Percentiles rank a stretch among this genome's conserved stretches.
phyloP scores from a whole-genome alignment of 257 asterid genomes.

The Jacaranda copaia region DNA sequence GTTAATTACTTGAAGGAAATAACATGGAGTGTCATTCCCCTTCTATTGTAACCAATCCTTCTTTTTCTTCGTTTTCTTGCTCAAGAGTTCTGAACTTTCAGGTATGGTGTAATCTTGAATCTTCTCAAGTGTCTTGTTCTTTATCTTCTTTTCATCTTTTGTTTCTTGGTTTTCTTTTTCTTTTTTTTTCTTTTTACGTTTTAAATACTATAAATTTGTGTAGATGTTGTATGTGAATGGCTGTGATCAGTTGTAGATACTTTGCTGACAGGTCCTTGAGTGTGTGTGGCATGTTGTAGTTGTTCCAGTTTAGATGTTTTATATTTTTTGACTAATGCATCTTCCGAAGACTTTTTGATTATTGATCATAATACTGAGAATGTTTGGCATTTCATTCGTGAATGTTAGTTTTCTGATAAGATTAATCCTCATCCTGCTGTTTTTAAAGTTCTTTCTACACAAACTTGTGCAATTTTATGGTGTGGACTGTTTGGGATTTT shows the following conservation, averaged over 20 bases:
- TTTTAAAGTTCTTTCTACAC: background rate
- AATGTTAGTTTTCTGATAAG: background rate
- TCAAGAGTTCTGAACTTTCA: conserved; percentile 44
- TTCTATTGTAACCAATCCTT: conserved; percentile 42
- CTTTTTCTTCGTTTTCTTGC: conserved; percentile 38
- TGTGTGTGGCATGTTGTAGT: background rate
- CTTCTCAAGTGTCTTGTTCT: background rate
- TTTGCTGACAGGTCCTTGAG: background rate
- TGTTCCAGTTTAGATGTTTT: background rate
- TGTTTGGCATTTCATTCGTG: background rate
- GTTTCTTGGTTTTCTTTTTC: background rate
- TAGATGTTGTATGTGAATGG: background rate
- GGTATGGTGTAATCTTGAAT: conserved; percentile 34
- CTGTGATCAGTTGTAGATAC: background rate
- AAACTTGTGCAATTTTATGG: conserved; percentile 3
- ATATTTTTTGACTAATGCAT: conserved; percentile 11
- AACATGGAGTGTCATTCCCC: conserved; percentile 58
- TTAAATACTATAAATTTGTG: background rate
- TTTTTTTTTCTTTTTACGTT: background rate
- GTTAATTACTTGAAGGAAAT: background rate
- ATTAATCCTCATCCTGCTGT: too few relatives aligned
- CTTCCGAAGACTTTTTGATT: background rate
- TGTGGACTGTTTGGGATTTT: background rate
- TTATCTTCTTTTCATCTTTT: background rate
- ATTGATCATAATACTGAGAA: background rate